Base-by-base conservation (phyloP, 495 filamentous ascomycete genomes). In the Aspergillus haitiensis region DNA sequence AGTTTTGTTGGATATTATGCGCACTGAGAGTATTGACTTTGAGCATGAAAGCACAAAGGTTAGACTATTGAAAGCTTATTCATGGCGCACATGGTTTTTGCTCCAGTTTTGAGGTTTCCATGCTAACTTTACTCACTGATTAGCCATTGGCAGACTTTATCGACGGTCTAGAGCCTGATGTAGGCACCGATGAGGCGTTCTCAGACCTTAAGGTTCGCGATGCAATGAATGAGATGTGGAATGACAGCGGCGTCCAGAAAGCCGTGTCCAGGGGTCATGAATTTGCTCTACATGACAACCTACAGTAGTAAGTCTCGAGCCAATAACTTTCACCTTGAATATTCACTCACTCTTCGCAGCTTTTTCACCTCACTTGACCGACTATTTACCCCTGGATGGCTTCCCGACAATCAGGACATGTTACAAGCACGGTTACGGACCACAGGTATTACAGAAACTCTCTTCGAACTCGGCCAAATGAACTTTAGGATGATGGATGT, bases 401-500 rank as follows among this genome's bases (percentile, higher is more conserved):
- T 97, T 49, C 94, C 94, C n/a, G 92, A 89, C 65, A 93, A 98
- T 67, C 94, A 98, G 75, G 94, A 98, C 75, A 87, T 98, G 60
- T 82, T 98, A 34, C 90, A 94, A 51, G 95, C 94, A 33, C 86
- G 94, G 67, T 77, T 98, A 71, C 84, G 93, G 64, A 98, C 93
- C 15, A 98, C 94, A 7, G 94, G 94, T 67, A 98, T 98, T 61
- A 98, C 92, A 39, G 94, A 98, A 73, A 97, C 94, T 1, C 80
- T 95, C 59, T 98, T 98, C 75, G 93, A 97, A 71, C 82, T 98
- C 21, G 93, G 93, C 32, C 86, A 93, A 63, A 85, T 98, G 72
- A 97, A 93, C 63, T 98, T 97, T 73, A 87, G 92, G 52, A 98
- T 98, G 94, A 97, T 98, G 78, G 94, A 98, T 68, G 94, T 98